These are phyloP conservation scores for Dissoconium aciculare DNA, from an alignment of 2,329 filamentous ascomycete species.

Conservation along the genomic window DNA sequence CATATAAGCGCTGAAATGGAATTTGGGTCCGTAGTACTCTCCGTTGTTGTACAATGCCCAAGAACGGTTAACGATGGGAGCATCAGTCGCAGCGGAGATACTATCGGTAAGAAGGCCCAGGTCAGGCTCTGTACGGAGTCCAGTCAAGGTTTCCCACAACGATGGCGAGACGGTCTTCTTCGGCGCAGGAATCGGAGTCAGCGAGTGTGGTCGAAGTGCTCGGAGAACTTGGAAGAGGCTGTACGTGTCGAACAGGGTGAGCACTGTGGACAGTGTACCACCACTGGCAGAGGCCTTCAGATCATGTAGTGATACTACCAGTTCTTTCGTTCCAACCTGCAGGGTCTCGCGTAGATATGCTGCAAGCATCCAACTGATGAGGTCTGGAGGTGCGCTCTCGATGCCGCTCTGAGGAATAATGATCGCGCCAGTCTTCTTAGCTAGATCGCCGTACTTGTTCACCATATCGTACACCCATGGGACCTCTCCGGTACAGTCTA, in stretches of 20 bases:
- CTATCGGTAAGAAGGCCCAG: slow-evolving; percentile 45
- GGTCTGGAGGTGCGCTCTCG: slow-evolving; percentile 46
- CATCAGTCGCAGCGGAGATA: slow-evolving; percentile 38
- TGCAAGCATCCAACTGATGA: slow-evolving; percentile 38
- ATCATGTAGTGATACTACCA: slow-evolving; percentile 39
- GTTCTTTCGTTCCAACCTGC: slow-evolving; percentile 35
- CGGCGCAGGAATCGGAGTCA: slow-evolving; percentile 32
- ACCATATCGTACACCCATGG: slow-evolving; percentile 51
- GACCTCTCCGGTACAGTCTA: slow-evolving; percentile 51
- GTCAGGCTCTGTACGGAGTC: slow-evolving; percentile 39
- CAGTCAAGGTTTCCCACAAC: slow-evolving; percentile 31
- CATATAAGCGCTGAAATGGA: slow-evolving; percentile 43
- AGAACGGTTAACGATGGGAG: slow-evolving; percentile 43
- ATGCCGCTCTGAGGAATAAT: slow-evolving; percentile 47
- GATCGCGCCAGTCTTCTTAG: slow-evolving; percentile 45
- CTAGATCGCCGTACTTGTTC: slow-evolving; percentile 43
- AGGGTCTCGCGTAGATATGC: slow-evolving; percentile 38
- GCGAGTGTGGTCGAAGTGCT: slow-evolving; percentile 36
- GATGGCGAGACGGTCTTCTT: slow-evolving; percentile 18
- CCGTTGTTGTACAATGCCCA: slow-evolving; percentile 40
- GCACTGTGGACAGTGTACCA: slow-evolving; percentile 48
- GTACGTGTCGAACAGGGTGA: slow-evolving; percentile 41
- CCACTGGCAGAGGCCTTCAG: slow-evolving; percentile 41
- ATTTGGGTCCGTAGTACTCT: slow-evolving; percentile 42
- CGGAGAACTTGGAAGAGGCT: slow-evolving; percentile 33